Evolutionary conservation across 1,139 yeast genomes (phyloP), one percentile per base, ranked within the genome.

Genomic region (Diutina ranongensis): DNA sequence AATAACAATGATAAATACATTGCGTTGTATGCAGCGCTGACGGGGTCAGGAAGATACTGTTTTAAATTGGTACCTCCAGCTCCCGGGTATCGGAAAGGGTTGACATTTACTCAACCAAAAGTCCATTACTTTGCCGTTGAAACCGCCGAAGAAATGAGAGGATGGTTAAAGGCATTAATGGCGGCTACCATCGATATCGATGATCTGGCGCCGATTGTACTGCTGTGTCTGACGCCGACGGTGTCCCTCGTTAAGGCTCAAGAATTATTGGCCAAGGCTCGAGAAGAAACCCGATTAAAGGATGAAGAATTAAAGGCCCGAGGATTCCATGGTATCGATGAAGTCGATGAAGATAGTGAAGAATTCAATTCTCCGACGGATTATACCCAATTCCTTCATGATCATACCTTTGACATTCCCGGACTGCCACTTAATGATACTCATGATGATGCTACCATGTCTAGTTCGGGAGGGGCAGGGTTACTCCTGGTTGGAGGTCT

Each of bases 101-200:
- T 92, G 48, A 89, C 96, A 0, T 94, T 94, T 60, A 94, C 99
- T 0, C 96, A 89, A 54, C 98, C 96, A 32, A 86, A 88, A 54
- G 85, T 89, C 3, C 98, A 92, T 57, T 92, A 83, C 61, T 94
- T 92, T 71, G 97, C 97, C 0, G 97, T 89, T 34, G 97, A 92
- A 48, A 74, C 87, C 1, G 78, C 74, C 49, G 95, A 87, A 45
- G 97, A 89, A 51, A 84, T 92, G 95, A 74, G 96, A 57, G 78
- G 76, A 1, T 92, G 99, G 99, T 80, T 89, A 77, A 85, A 89
- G 48, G 95, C 97, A 0, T 68, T 92, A 51, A 86, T 89, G 79
- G 87, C 92, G 50, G 95, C 97, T 0, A 92, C 98, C 0, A 94
- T 92, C 55, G 99, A 92, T 60, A 74, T 94, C 46, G 98, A 94